Conservation (phyloP, 2,329 filamentous ascomycete genomes). For the Fusarium lyarnte region DNA sequence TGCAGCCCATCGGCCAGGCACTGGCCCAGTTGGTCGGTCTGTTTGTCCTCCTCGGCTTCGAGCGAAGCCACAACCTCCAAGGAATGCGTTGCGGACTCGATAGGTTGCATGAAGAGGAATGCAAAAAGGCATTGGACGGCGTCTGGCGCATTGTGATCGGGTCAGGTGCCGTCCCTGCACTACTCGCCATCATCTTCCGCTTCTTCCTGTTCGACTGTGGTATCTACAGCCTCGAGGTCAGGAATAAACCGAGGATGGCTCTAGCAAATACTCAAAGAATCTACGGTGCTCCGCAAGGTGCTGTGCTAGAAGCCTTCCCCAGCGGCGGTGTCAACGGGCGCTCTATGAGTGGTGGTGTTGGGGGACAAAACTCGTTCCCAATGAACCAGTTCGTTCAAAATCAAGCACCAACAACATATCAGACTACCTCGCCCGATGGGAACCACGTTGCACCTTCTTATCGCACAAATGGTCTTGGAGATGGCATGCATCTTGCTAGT, state of each 20-base stretch:
- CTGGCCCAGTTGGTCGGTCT: conserved; percentile 70
- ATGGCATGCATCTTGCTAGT: conserved; percentile 40
- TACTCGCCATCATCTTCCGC: conserved; percentile 71
- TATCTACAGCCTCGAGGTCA: conserved; percentile 72
- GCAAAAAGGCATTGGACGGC: conserved; percentile 61
- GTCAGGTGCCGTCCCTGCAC: conserved; percentile 70
- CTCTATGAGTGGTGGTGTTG: conserved; percentile 27
- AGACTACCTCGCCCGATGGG: conserved; percentile 41
- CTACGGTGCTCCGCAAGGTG: conserved; percentile 56
- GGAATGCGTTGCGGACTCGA: conserved; percentile 61
- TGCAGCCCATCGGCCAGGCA: conserved; percentile 75
- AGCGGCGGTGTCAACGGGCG: conserved; percentile 7
- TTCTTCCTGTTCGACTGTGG: conserved; percentile 74
- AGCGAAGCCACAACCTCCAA: conserved; percentile 53
- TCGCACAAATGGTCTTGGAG: conserved; percentile 30
- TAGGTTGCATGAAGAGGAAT: conserved; percentile 55
- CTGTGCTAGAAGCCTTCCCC: conserved; percentile 31
- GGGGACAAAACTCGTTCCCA: conserved; percentile 27
- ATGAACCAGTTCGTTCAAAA: conserved; percentile 32
- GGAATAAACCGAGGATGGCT: conserved; percentile 67
- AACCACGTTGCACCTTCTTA: conserved; percentile 32
- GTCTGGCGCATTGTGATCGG: conserved; percentile 76
- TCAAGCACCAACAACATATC: conserved; percentile 25
- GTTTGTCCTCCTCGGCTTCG: conserved; percentile 59
- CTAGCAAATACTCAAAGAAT: conserved; percentile 68